Evolutionary conservation across 352 stramenopile genomes (phyloP), one percentile per base, ranked within the genome.

Genomic region (Poterioochromonas sp.): DNA sequence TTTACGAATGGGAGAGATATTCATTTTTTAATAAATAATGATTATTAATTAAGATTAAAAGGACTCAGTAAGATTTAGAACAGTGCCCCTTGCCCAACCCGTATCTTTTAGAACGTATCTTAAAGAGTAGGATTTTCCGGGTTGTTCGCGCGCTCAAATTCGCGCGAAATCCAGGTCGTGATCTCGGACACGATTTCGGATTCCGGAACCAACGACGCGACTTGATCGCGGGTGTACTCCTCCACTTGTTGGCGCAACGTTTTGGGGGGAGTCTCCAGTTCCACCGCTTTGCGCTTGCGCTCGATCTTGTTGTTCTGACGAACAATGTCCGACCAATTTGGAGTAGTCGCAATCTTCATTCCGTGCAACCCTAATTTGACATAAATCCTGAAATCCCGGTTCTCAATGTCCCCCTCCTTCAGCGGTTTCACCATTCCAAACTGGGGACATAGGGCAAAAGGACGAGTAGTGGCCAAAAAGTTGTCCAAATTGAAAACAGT

Each of bases 1-100:
- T 68, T 68, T 68, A 68, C 58, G 58, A 68, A 68, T 68, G 58
- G 58, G 58, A 68, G 58, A 68, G 58, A 68, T 68, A 68, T 68
- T 68, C 58, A 68, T 68, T 68, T 68, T 68, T 68, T 68, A 68
- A 68, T 68, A 68, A 53, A 68, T 68, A 68, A 68, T 68, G 58
- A 39, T 68, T 40, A 68, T 68, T 68, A 68, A 68, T 68, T 68
- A 68, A 68, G 58, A 68, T 68, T 68, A 68, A 68, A 68, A 68
- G 58, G 58, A 68, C 58, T 68, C 58, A 68, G 58, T 68, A 68
- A 68, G 58, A 68, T 68, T 68, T 39, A 68, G 58, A 68, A 68
- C 34, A 68, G 58, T 68, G 58, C 58, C 58, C 58, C 58, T 68
- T 68, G 58, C 58, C 58, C 58, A 68, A 68, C 58, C 58, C 58